Percentiles rank a stretch among this genome's conserved stretches.
Evolutionary conservation across 2,329 filamentous ascomycete genomes (phyloP).

Genomic region (Fusarium buxicola): DNA sequence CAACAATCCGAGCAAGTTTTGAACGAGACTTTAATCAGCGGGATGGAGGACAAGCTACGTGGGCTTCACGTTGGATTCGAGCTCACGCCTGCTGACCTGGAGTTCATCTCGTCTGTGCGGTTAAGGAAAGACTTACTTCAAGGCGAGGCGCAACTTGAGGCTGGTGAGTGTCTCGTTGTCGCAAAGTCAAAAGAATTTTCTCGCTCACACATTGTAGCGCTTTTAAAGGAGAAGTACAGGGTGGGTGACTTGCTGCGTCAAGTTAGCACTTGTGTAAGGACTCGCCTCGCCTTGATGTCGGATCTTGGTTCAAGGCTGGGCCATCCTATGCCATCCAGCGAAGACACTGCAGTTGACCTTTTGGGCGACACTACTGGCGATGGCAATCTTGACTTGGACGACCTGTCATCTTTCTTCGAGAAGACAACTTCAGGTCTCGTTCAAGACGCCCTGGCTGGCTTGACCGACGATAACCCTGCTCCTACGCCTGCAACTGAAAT

Average conservation of each 20-base stretch:
- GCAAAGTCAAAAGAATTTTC: neutral
- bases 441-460: constrained; percentile 54
- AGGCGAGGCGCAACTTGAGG: constrained; percentile 43
- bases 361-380: constrained; percentile 47
- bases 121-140: constrained; percentile 51
- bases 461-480: constrained; percentile 47
- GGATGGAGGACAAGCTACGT: constrained; percentile 63
- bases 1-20: constrained; percentile 64
- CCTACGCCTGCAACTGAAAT: constrained; percentile 33
- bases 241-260: constrained; percentile 54
- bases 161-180: constrained; percentile 42
- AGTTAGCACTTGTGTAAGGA: constrained; percentile 50
- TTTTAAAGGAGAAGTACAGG: constrained; percentile 54
- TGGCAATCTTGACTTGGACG: constrained; percentile 53
- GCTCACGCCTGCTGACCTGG: constrained; percentile 51
- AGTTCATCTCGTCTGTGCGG: constrained; percentile 50
- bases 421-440: constrained; percentile 56
- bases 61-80: constrained; percentile 48
- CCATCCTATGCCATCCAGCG: constrained; percentile 49
- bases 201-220: constrained; percentile 37
- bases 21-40: constrained; percentile 65
- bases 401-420: constrained; percentile 57
- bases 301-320: constrained; percentile 52
- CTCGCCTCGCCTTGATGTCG: constrained; percentile 49
- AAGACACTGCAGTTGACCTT: constrained; percentile 43